phyloP scores from a whole-genome alignment of 257 asterid species.

The Nicotiana sylvestris region DNA sequence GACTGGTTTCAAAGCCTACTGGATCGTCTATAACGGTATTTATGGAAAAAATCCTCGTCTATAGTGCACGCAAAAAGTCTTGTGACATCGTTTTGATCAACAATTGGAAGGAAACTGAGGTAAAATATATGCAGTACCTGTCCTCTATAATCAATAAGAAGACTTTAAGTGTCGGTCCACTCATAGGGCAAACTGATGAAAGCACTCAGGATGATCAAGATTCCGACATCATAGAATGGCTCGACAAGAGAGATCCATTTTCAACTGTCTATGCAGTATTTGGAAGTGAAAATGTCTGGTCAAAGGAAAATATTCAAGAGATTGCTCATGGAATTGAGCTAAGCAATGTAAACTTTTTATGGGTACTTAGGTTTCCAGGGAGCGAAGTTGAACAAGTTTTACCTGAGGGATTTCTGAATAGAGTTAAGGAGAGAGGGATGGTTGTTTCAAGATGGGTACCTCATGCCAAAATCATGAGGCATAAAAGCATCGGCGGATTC shows the following conservation, averaged over 20 bases:
- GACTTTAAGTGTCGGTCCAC: slow-evolving; percentile 3
- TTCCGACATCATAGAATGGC: slow-evolving; percentile 5
- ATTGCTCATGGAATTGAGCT: slow-evolving; percentile 16
- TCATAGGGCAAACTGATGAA: background rate
- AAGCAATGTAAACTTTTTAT: slow-evolving; percentile 3
- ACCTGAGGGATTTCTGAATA: slow-evolving; percentile 4
- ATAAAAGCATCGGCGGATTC: slow-evolving; percentile 12
- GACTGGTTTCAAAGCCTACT: too few relatives aligned
- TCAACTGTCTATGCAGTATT: slow-evolving; percentile 10
- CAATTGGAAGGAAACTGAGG: slow-evolving; percentile 3
- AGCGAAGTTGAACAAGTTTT: background rate
- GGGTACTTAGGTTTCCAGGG: slow-evolving; percentile 8
- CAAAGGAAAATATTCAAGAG: slow-evolving; percentile 3
- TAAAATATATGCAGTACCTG: slow-evolving; percentile 3
- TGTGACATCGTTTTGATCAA: slow-evolving; percentile 1
- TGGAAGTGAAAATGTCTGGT: slow-evolving; percentile 12
- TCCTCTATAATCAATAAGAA: background rate
- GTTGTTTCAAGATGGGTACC: slow-evolving; percentile 17
- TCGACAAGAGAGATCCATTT: background rate
- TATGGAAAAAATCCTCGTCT: background rate
- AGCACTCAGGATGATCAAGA: background rate
- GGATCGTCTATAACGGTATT: background rate
- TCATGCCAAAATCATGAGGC: slow-evolving; percentile 5
- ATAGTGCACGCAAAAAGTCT: background rate
- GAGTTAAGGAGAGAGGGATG: slow-evolving; percentile 5